Evolutionary conservation across 2,329 filamentous ascomycete species (phyloP), one percentile per base, ranked within the genome.

Genomic region (Cladosporium cucumerinum): DNA sequence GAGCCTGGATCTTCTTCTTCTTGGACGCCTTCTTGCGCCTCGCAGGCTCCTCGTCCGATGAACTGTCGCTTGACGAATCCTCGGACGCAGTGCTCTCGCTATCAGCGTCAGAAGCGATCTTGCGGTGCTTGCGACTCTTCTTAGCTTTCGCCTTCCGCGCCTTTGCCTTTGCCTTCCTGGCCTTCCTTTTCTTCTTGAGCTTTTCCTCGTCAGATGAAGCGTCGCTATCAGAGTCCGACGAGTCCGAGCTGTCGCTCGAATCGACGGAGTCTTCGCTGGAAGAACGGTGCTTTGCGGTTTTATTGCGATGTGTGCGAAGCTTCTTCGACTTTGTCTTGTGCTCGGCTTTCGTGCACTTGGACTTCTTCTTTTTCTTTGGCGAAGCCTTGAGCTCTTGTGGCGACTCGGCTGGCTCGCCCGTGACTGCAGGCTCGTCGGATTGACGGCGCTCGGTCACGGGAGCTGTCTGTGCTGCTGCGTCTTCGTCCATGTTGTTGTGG

Each of bases 401-500:
- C 16, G 28, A 21, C 57, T 36, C 57, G 49, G 43, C 48, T 51
- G 23, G 51, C n/a, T 52, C 60, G 23, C 16, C 34, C n/a, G 63
- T 59, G n/a, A 64, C 59, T 3, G 60, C 62, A 8, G 66, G 65
- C 57, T 71, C 64, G 21, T 62, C 63, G 16, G 54, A 34, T 36
- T 68, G 65, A 28, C 68, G 60, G 28, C 63, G 51, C 39, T 66
- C 67, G n/a, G 59, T 30, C 23, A 65, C 48, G 21, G 66, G 67
- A 43, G 67, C 61, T 18, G 67, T 52, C 28, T 71, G 66, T 32
- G 70, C 66, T 23, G 69, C 54, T 6, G 64, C 51, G 25, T 68
- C 71, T 18, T 71, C 71, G 62, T 72, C 72, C 71, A 72, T 74
- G 51, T 66, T 74, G 51, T 66, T 72, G 64, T 18, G 25, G 16